These are phyloP conservation scores for Colletotrichum sp. DNA, from an alignment of 2,329 filamentous ascomycete genomes.

Conservation along the genomic window DNA sequence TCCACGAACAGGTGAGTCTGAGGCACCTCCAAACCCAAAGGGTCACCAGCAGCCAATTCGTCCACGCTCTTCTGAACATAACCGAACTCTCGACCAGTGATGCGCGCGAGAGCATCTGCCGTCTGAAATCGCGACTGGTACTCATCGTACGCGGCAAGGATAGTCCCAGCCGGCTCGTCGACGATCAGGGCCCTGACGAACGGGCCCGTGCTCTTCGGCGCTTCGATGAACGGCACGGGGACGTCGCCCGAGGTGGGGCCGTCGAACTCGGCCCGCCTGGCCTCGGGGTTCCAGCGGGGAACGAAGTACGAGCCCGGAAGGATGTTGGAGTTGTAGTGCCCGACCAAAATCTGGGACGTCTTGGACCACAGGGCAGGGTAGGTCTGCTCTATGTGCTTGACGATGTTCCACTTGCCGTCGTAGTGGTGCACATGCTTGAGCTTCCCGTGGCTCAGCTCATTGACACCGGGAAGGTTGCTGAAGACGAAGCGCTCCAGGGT, in stretches of 20 bases:
- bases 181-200: constrained; percentile 49
- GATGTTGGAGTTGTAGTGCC: constrained; percentile 2
- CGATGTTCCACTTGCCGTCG: constrained; percentile 3
- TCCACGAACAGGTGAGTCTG: not conserved
- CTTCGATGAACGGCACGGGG: constrained; percentile 36
- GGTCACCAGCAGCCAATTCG: constrained; percentile 28
- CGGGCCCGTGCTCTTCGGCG: constrained; percentile 40
- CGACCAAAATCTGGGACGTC: not conserved
- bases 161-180: constrained; percentile 40
- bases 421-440: not conserved
- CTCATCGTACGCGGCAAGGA: constrained; percentile 49
- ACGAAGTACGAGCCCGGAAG: not conserved
- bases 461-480: not conserved
- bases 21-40: not conserved
- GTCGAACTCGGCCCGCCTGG: not conserved
- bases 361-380: not conserved
- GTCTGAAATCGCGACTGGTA: constrained; percentile 36
- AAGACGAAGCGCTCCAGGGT: constrained; percentile 4
- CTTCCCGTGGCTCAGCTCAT: not conserved
- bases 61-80: constrained; percentile 32
- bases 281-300: not conserved
- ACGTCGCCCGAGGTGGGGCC: not conserved
- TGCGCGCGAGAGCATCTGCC: constrained; percentile 36
- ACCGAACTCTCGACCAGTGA: constrained; percentile 38
- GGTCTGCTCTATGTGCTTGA: not conserved